Percentiles rank a stretch among this genome's conserved stretches.
These are phyloP conservation scores for Cyclostephanos invisitatus DNA, from an alignment of 108 stramenopile species.

Conservation along the genomic window DNA sequence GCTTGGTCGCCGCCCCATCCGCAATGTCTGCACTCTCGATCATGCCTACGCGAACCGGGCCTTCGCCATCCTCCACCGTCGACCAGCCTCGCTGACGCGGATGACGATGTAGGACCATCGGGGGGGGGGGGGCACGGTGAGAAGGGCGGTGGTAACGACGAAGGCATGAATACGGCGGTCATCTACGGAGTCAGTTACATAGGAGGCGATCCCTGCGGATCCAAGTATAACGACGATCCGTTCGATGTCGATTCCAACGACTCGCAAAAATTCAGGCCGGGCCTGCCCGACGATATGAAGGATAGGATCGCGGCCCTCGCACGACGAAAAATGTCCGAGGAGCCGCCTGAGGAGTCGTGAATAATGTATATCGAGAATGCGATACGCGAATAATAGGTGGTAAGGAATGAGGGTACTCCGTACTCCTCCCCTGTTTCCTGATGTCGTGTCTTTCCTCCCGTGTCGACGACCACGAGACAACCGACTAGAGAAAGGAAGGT, in stretches of 20 bases:
- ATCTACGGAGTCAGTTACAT: conserved; percentile 44
- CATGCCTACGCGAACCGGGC: background rate
- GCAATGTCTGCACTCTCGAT: background rate
- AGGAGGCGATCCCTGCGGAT: conserved; percentile 66
- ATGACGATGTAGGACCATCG: no score
- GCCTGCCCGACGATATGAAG: conserved; percentile 59
- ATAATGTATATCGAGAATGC: no score
- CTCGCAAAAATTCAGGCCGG: conserved; percentile 42
- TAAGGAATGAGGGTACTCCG: no score
- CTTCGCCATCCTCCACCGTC: background rate
- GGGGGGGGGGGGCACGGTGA: background rate
- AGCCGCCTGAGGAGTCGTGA: conserved; percentile 10
- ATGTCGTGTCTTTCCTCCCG: background rate
- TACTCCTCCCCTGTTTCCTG: no score
- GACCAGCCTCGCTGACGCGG: background rate
- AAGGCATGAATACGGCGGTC: background rate
- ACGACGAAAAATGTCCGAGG: conserved; percentile 29
- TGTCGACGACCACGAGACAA: background rate
- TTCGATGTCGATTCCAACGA: conserved; percentile 49
- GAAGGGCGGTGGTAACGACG: background rate
- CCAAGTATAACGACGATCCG: conserved; percentile 58
- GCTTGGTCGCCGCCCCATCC: no score
- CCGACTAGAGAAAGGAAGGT: background rate
- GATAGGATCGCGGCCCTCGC: conserved; percentile 57
- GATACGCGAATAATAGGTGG: no score